Evolutionary conservation across 2,329 filamentous ascomycete species (phyloP).

Genomic region (Hawksworthiomyces lignivorus): DNA sequence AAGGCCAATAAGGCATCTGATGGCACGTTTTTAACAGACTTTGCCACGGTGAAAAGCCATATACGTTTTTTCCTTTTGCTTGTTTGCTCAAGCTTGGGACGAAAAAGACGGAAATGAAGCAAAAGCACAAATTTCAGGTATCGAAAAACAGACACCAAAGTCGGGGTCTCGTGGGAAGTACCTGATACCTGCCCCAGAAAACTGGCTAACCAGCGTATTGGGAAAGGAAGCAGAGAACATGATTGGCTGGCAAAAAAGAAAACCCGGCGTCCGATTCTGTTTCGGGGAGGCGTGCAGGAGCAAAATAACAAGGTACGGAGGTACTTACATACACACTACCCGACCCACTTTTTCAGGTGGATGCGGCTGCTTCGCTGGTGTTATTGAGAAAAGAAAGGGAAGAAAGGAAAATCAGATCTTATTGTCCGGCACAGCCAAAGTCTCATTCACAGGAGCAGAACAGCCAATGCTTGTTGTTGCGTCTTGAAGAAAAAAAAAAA

Average conservation of each 20-base stretch:
- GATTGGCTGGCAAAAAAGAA: slow-evolving; percentile 17
- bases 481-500: no score
- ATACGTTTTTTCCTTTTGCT: no score
- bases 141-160: no score
- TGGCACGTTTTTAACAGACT: no score
- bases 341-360: slow-evolving; percentile 11
- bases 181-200: slow-evolving; percentile 5
- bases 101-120: no score
- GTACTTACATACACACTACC: no score
- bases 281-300: neutral
- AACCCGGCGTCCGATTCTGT: slow-evolving; percentile 10
- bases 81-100: no score
- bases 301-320: slow-evolving; percentile 1
- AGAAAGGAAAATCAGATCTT: slow-evolving; percentile 15
- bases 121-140: no score
- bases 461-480: no score
- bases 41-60: no score
- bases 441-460: slow-evolving; percentile 4
- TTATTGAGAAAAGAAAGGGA: slow-evolving; percentile 13
- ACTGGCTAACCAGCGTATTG: slow-evolving; percentile 5
- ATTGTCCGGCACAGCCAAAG: slow-evolving; percentile 13
- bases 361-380: slow-evolving; percentile 17
- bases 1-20: no score
- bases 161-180: no score
- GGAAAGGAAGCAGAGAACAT: neutral